These are phyloP conservation scores for Solanum verrucosum DNA, from an alignment of 257 asterid genomes.

Conservation along the genomic window DNA sequence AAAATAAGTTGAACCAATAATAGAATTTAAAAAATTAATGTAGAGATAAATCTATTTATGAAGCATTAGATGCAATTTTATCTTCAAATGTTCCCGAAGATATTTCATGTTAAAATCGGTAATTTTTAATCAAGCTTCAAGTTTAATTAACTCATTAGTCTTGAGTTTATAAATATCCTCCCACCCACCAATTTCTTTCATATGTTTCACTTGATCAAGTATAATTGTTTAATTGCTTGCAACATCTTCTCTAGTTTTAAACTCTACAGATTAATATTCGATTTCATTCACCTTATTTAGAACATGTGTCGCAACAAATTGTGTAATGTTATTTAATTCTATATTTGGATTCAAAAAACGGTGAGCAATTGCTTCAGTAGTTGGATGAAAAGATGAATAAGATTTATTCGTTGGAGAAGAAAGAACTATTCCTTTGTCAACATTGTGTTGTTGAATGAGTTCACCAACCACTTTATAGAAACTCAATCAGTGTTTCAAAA, in stretches of 20 bases:
- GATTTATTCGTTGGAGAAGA: neutral
- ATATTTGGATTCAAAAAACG: no score
- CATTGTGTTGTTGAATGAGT: neutral
- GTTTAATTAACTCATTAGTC: neutral
- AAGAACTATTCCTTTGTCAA: neutral
- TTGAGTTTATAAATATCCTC: neutral
- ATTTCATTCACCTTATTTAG: neutral
- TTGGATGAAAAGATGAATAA: neutral
- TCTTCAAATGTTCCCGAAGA: neutral
- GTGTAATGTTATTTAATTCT: neutral
- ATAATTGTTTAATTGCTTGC: neutral
- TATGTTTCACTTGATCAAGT: neutral
- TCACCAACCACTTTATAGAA: neutral
- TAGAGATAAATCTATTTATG: no score
- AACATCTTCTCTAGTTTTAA: no score
- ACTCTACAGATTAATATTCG: no score
- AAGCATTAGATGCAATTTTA: neutral
- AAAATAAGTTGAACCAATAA: no score
- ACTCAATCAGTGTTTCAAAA: neutral
- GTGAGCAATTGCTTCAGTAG: neutral
- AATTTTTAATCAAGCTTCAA: neutral
- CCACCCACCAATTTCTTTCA: neutral
- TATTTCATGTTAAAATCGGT: neutral
- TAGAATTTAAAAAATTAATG: no score
- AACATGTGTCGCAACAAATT: neutral